A percentile compares a stretch with the other conserved stretches of the same genome.
Conservation (phyloP, 768 basidiomycete species). For the Coprinopsis sp. region DNA sequence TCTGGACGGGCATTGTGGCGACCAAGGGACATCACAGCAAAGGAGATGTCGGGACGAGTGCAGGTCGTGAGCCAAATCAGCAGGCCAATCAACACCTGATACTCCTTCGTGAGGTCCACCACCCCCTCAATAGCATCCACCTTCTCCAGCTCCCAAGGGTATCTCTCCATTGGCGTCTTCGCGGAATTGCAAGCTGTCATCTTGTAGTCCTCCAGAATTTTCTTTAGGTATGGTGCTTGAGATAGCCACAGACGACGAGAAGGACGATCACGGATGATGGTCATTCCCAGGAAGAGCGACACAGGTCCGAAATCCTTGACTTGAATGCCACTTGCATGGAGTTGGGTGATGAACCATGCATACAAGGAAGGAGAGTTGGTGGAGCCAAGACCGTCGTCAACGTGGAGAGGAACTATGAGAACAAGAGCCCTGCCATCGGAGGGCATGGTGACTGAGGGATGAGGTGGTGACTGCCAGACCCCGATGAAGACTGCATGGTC, state of each 20-base stretch:
- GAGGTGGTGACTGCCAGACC: background rate
- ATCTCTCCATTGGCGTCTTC: slow-evolving; percentile 13
- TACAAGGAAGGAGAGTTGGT: slow-evolving; percentile 5
- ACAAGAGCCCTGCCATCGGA: background rate
- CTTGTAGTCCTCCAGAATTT: slow-evolving; percentile 11
- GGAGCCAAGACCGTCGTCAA: slow-evolving; percentile 8
- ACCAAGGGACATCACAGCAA: slow-evolving; percentile 21
- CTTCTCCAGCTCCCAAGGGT: slow-evolving; percentile 8
- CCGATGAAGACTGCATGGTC: slow-evolving; percentile 9
- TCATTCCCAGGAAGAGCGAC: too few relatives aligned
- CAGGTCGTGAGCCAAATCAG: slow-evolving; percentile 21
- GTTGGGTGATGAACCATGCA: slow-evolving; percentile 3
- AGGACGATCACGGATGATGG: too few relatives aligned
- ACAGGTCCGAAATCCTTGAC: too few relatives aligned
- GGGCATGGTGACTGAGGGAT: slow-evolving; percentile 11
- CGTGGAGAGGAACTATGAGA: slow-evolving; percentile 8
- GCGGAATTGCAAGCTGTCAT: background rate
- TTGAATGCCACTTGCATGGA: too few relatives aligned
- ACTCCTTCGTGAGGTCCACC: background rate
- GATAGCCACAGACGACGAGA: slow-evolving; percentile 14
- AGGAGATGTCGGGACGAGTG: slow-evolving; percentile 28
- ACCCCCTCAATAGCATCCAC: slow-evolving; percentile 14
- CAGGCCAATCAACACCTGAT: slow-evolving; percentile 14
- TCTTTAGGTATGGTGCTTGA: slow-evolving; percentile 10
- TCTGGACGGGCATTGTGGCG: slow-evolving; percentile 22